Evolutionary conservation across 2,329 filamentous ascomycete genomes (phyloP), one percentile per base, ranked within the genome.

Genomic region (Penicillium sp.): DNA sequence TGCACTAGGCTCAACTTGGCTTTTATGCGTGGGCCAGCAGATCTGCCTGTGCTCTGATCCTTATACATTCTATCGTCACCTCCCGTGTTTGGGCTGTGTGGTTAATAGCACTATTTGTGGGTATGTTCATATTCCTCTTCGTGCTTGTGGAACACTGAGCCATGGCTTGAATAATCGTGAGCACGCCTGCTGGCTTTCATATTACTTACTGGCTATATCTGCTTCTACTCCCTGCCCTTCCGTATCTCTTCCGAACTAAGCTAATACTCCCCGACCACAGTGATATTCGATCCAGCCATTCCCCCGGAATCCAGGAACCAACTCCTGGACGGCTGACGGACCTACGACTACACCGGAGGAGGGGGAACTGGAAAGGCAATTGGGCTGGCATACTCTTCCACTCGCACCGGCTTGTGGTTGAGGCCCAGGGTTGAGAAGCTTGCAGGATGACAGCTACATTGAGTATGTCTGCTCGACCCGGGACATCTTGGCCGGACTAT

Each of bases 361-460:
- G 47, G 44, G 41, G 42, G 41, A 33, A 45, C 18, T 44, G 43
- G 37, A 50, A 43, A n/a, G 40, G 35, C 27, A 40, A 47, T 47
- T 37, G 42, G 41, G 37, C 43, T 45, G 41, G 42, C 46, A 41
- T 40, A 41, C 37, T 36, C 25, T 42, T 40, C 44, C 35, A 44
- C 36, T 35, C 23, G 30, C 40, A 44, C 25, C 32, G 38, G 54
- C 46, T 50, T 49, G 55, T 54, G 52, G 55, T 48, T 51, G 57
- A 55, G 53, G 54, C 43, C 50, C 36, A 54, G 47, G 41, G 50
- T 44, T 48, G 44, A 54, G 45, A 54, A 23, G 42, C 46, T 50
- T 52, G 52, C 60, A 66, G 50, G 37, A 67, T 67, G 64, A 60
- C 64, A 56, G 61, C 64, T 55, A 66, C 63, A 50, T 47, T 67